Conservation (phyloP, 2,329 filamentous ascomycete genomes). For the Fusarium fracticaudum region DNA sequence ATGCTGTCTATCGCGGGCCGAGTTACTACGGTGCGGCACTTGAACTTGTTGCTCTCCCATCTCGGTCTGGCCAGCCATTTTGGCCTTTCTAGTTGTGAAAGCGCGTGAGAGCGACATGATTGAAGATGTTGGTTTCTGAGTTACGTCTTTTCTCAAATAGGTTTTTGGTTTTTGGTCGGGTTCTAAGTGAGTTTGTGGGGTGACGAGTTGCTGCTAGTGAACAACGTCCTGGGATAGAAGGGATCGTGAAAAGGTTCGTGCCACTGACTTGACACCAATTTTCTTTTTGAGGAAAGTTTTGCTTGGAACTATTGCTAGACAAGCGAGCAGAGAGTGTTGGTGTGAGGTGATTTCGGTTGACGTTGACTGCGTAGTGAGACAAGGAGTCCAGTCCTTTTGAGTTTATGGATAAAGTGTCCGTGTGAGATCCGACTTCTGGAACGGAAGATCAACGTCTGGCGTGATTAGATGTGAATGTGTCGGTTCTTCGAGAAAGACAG, state of each 20-base stretch:
- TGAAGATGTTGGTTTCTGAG: slow-evolving; percentile 20
- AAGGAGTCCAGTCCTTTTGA: slow-evolving; percentile 44
- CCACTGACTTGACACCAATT: slow-evolving; percentile 30
- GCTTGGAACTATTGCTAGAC: slow-evolving; percentile 11
- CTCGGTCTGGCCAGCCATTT: slow-evolving; percentile 54
- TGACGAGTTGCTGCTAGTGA: slow-evolving; percentile 2
- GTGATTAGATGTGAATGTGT: slow-evolving; percentile 22
- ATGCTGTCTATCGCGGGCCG: slow-evolving; percentile 55
- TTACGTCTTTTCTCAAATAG: slow-evolving; percentile 3
- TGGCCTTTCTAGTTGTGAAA: slow-evolving; percentile 75
- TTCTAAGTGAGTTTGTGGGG: slow-evolving; percentile 10
- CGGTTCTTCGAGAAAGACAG: slow-evolving; percentile 33
- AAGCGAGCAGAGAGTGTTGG: slow-evolving; percentile 17
- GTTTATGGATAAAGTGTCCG: slow-evolving; percentile 4
- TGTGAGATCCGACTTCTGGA: slow-evolving; percentile 30
- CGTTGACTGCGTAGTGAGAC: slow-evolving; percentile 31
- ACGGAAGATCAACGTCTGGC: slow-evolving; percentile 25
- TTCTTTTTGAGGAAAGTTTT: slow-evolving; percentile 24
- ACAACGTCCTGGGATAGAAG: slow-evolving; percentile 8
- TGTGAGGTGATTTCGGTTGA: slow-evolving; percentile 17
- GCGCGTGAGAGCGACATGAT: slow-evolving; percentile 71
- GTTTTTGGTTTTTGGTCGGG: not conserved
- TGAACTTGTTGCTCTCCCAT: slow-evolving; percentile 54
- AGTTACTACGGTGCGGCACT: slow-evolving; percentile 60
- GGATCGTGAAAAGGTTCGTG: slow-evolving; percentile 22